A percentile compares a stretch with the other conserved stretches of the same genome.
These are phyloP conservation scores for Potentilla sterilis DNA, from an alignment of 306 rosid genomes.

Conservation along the genomic window DNA sequence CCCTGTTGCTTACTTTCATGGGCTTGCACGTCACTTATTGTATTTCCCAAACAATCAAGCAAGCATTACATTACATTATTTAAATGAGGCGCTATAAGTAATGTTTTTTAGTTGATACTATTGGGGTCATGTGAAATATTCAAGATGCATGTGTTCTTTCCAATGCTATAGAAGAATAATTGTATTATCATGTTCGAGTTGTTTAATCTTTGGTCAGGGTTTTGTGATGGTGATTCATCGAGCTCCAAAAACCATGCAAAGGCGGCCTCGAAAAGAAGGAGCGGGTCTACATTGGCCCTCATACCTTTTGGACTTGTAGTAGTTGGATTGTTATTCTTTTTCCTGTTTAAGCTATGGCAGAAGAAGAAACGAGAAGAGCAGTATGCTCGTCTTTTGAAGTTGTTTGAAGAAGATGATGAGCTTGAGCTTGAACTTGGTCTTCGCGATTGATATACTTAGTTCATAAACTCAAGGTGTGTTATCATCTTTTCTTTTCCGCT, in stretches of 20 bases:
- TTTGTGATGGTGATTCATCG: slow-evolving; percentile 40
- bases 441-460: slow-evolving; percentile 52
- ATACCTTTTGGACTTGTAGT: slow-evolving; percentile 39
- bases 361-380: slow-evolving; percentile 80
- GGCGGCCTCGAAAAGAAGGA: slow-evolving; percentile 23
- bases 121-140: neutral
- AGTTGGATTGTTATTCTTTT: slow-evolving; percentile 33
- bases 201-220: slow-evolving; percentile 34
- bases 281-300: slow-evolving; percentile 37
- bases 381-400: slow-evolving; percentile 82
- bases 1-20: too few relatives aligned
- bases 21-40: too few relatives aligned
- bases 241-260: slow-evolving; percentile 30
- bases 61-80: neutral
- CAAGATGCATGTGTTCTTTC: neutral
- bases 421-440: slow-evolving; percentile 87
- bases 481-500: neutral
- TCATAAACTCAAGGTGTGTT: slow-evolving; percentile 37
- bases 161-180: neutral
- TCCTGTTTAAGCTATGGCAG: slow-evolving; percentile 70
- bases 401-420: slow-evolving; percentile 87
- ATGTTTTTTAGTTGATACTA: neutral
- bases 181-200: neutral
- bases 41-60: neutral
- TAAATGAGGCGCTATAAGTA: neutral